Evolutionary conservation across 2,329 filamentous ascomycete genomes (phyloP).

Genomic region (Cephalotrichum gorgonifer): DNA sequence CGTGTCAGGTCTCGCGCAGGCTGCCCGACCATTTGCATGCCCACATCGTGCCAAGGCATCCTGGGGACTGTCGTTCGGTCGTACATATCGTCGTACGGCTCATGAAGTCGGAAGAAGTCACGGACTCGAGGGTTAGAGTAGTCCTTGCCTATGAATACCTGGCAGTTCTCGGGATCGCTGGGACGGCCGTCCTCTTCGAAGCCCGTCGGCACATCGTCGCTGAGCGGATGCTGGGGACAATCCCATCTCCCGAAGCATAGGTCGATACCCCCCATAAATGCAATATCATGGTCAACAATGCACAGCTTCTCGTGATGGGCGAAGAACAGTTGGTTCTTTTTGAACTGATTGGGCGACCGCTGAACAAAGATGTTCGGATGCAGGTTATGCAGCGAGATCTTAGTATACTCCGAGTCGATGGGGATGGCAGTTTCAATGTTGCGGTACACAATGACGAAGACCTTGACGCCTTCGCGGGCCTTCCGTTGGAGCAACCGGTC

Average conservation of each 20-base stretch:
- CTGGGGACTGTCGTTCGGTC: slow-evolving; percentile 77
- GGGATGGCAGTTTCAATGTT: slow-evolving; percentile 96
- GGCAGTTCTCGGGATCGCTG: slow-evolving; percentile 86
- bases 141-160: slow-evolving; percentile 95
- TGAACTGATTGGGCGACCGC: slow-evolving; percentile 91
- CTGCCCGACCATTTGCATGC: slow-evolving; percentile 95
- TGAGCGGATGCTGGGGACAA: slow-evolving; percentile 81
- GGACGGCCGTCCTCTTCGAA: slow-evolving; percentile 68
- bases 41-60: slow-evolving; percentile 98
- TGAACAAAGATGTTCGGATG: slow-evolving; percentile 96
- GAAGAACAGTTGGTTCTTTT: slow-evolving; percentile 99
- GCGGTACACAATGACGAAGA: slow-evolving; percentile 95
- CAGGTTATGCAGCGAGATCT: slow-evolving; percentile 87
- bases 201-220: slow-evolving; percentile 89
- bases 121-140: slow-evolving; percentile 95
- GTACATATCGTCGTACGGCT: slow-evolving; percentile 98
- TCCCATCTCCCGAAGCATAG: slow-evolving; percentile 97
- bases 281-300: slow-evolving; percentile 89
- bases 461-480: slow-evolving; percentile 88
- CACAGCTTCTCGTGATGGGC: slow-evolving; percentile 98
- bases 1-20: slow-evolving; percentile 87
- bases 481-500: slow-evolving; percentile 90
- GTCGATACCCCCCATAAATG: slow-evolving; percentile 92
- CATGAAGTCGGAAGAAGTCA: slow-evolving; percentile 86
- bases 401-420: slow-evolving; percentile 97